Conservation (phyloP, 2,329 filamentous ascomycete genomes). For the Alternaria rosae region DNA sequence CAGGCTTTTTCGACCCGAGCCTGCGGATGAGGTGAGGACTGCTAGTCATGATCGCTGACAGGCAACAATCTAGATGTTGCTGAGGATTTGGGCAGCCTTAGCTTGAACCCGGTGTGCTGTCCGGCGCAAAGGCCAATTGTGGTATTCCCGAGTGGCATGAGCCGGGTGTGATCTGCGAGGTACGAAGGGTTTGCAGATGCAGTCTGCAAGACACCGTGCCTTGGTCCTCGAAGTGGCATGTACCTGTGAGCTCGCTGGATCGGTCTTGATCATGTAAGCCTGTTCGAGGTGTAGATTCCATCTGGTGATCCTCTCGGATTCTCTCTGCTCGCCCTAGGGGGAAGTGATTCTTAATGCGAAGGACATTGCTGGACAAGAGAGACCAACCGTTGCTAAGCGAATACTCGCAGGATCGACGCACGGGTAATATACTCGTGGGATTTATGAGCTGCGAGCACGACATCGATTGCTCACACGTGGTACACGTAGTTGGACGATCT, state of each 20-base stretch:
- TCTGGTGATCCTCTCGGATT: neutral
- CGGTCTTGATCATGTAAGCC: neutral
- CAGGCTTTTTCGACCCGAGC: neutral
- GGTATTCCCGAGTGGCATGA: neutral
- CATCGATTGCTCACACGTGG: neutral
- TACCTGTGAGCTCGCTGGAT: neutral
- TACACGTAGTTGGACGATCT: neutral
- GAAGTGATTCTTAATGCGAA: neutral
- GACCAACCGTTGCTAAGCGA: neutral
- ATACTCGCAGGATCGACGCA: neutral
- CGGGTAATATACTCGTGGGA: neutral
- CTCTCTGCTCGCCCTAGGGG: neutral
- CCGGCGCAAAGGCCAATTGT: neutral
- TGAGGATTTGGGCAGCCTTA: neutral
- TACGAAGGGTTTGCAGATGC: neutral
- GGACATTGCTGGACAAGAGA: neutral
- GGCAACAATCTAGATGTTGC: neutral
- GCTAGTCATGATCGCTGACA: neutral
- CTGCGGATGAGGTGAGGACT: neutral
- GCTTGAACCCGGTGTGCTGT: neutral
- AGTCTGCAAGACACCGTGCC: neutral
- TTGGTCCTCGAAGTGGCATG: neutral
- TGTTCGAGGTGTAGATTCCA: neutral
- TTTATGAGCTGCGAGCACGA: neutral
- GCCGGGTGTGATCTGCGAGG: neutral